These are phyloP conservation scores for Penicillium sp. DNA, from an alignment of 2,329 filamentous ascomycete species.

Conservation along the genomic window DNA sequence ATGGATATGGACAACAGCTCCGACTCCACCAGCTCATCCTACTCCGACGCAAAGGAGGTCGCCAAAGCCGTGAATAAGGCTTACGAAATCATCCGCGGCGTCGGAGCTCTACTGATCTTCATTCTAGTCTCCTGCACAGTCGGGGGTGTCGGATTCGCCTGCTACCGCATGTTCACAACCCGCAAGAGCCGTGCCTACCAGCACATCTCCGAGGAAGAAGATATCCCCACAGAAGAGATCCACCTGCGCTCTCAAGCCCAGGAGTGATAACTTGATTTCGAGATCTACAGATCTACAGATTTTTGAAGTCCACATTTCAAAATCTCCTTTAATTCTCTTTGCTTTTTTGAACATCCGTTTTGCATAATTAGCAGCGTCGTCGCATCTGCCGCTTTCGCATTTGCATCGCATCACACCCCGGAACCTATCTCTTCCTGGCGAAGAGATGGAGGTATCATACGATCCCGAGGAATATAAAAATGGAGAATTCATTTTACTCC, in stretches of 20 bases:
- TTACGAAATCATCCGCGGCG: constrained; percentile 31
- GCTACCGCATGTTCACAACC: constrained; percentile 21
- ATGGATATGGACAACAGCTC: constrained; percentile 6
- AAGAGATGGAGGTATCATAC: background rate
- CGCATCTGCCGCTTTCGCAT: constrained; percentile 12
- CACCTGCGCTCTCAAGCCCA: constrained; percentile 12
- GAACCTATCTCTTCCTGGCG: constrained; percentile 10
- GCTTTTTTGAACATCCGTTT: background rate
- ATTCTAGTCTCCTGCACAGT: constrained; percentile 26
- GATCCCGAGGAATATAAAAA: background rate
- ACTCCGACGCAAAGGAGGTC: constrained; percentile 28
- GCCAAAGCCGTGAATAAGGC: constrained; percentile 31
- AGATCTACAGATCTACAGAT: too few relatives aligned
- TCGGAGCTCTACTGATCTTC: constrained; percentile 32
- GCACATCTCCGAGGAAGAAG: constrained; percentile 32
- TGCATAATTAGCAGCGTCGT: constrained; percentile 16
- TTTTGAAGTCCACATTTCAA: background rate
- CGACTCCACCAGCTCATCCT: background rate
- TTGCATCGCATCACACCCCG: background rate
- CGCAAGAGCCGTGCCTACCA: constrained; percentile 30
- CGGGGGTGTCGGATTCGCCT: constrained; percentile 23
- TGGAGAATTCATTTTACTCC: background rate
- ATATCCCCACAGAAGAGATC: constrained; percentile 23
- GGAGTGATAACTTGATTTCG: constrained; percentile 3
- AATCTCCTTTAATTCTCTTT: background rate